A percentile compares a stretch with the other conserved stretches of the same genome.
These are phyloP conservation scores for Trematosphaeria pertusa DNA, from an alignment of 2,329 filamentous ascomycete species.

Conservation along the genomic window DNA sequence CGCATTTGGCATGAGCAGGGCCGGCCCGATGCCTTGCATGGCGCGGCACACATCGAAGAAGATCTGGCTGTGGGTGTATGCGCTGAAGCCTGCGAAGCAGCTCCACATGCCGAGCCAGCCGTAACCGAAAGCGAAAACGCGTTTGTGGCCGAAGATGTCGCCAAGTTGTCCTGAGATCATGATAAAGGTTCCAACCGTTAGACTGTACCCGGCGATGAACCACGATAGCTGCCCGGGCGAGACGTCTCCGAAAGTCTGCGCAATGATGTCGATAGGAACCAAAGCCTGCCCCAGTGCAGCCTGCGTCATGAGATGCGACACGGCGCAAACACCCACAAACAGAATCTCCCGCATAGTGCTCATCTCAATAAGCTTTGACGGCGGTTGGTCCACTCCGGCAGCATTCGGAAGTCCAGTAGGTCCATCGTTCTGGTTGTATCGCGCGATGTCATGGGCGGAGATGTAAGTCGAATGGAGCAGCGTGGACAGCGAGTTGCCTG, in stretches of 20 bases:
- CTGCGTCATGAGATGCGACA: conserved; percentile 40
- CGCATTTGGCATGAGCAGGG: conserved; percentile 47
- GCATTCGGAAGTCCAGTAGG: neutral
- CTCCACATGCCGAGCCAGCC: conserved; percentile 51
- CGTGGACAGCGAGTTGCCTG: neutral
- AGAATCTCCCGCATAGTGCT: conserved; percentile 26
- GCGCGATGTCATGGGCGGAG: neutral
- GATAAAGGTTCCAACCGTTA: conserved; percentile 56
- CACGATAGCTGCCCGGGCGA: conserved; percentile 53
- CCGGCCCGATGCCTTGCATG: conserved; percentile 50
- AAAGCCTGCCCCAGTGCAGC: conserved; percentile 41
- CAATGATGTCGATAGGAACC: conserved; percentile 55
- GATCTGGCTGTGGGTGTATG: conserved; percentile 40
- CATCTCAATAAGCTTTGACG: conserved; percentile 22
- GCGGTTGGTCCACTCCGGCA: neutral
- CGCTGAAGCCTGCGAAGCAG: conserved; percentile 47
- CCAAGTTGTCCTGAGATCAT: conserved; percentile 53
- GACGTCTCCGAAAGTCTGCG: conserved; percentile 48
- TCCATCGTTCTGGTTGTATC: neutral
- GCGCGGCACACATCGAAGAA: conserved; percentile 46
- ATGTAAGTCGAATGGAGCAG: neutral
- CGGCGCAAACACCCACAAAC: conserved; percentile 36
- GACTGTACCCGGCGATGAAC: conserved; percentile 52
- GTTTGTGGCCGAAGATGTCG: conserved; percentile 54
- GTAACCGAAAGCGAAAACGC: conserved; percentile 50